These are phyloP conservation scores for Citrus mangshanensis DNA, from an alignment of 345 rosid species.

Conservation along the genomic window DNA sequence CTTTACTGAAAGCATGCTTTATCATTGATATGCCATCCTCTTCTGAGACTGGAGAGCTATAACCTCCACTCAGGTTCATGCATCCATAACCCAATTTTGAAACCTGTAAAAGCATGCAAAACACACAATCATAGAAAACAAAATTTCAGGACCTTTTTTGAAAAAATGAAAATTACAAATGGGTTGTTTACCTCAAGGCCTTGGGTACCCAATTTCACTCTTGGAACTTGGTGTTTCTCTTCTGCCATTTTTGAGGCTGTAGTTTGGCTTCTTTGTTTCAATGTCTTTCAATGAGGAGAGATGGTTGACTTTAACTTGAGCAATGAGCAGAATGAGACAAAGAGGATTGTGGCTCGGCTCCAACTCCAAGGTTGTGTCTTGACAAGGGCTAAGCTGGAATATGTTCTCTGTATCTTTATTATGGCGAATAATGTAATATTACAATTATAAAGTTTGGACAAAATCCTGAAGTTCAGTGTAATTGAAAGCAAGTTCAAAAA, in stretches of 20 bases:
- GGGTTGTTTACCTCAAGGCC: slow-evolving; percentile 36
- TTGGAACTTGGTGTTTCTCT: slow-evolving; percentile 22
- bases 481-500: no score
- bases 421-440: no score
- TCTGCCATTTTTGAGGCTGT: slow-evolving; percentile 8
- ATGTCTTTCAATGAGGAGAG: no score
- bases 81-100: slow-evolving; percentile 50
- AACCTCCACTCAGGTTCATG: slow-evolving; percentile 39
- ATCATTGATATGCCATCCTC: slow-evolving; percentile 39
- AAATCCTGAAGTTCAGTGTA: no score
- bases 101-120: slow-evolving; percentile 19
- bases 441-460: no score
- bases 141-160: no score
- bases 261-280: background rate
- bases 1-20: slow-evolving; percentile 41
- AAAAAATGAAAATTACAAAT: background rate
- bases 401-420: no score
- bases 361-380: no score
- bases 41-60: slow-evolving; percentile 41
- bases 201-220: slow-evolving; percentile 41
- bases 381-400: no score
- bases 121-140: no score
- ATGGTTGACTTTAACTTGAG: background rate
- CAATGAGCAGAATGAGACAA: no score
- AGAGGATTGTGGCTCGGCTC: no score